phyloP scores from a whole-genome alignment of 179 eudicot genomes.

The Nepenthes alata region DNA sequence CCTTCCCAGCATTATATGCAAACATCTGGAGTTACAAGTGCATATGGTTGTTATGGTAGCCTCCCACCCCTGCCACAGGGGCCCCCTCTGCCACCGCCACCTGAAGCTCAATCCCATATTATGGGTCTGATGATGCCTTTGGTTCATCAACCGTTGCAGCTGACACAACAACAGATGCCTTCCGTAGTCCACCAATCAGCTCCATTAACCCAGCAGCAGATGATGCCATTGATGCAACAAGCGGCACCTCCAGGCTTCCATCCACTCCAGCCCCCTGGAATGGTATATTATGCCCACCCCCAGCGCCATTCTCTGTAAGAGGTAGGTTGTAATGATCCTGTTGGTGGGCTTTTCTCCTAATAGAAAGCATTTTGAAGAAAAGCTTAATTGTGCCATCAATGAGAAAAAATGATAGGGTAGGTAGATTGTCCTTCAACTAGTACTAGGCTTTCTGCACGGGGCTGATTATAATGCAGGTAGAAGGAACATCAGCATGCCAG shows the following conservation, averaged over 20 bases:
- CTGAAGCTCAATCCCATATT: constrained; percentile 35
- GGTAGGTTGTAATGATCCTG: constrained; percentile 1
- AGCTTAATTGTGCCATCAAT: no score
- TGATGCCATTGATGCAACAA: constrained; percentile 24
- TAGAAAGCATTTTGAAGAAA: no score
- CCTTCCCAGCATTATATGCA: constrained; percentile 54
- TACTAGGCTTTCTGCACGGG: no score
- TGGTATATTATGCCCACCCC: constrained; percentile 52
- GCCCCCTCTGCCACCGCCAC: constrained; percentile 36
- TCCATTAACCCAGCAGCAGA: constrained; percentile 24
- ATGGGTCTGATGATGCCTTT: constrained; percentile 42
- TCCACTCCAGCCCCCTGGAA: constrained; percentile 53
- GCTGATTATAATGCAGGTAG: no score
- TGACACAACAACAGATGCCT: constrained; percentile 26
- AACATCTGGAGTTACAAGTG: constrained; percentile 22
- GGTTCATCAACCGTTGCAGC: constrained; percentile 38
- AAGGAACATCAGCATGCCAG: no score
- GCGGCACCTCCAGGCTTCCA: constrained; percentile 51
- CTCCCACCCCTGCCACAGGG: constrained; percentile 39
- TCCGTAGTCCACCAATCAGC: constrained; percentile 30
- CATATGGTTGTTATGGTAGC: constrained; percentile 38
- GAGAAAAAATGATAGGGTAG: no score
- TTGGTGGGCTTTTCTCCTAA: neutral
- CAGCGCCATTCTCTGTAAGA: constrained; percentile 38
- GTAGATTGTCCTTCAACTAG: no score